Conservation (phyloP, 2,329 filamentous ascomycete species). For the Trichoderma atroviride region DNA sequence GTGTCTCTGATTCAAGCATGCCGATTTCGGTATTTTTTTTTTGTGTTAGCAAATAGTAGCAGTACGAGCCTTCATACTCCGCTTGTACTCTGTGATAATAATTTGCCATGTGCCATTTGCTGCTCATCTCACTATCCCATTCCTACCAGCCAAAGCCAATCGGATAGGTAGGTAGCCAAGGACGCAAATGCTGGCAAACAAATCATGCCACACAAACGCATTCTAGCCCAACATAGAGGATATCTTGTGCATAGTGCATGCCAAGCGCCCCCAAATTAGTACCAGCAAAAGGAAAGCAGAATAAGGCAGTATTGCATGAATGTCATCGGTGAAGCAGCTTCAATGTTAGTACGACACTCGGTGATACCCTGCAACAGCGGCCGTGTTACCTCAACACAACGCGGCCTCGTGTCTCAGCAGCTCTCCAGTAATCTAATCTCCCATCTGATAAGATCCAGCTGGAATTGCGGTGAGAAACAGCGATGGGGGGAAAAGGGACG, state of each 20-base stretch:
- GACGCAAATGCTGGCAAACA: background rate
- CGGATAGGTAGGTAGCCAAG: background rate
- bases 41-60: background rate
- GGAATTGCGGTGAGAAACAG: background rate
- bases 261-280: background rate
- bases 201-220: background rate
- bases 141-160: constrained; percentile 2
- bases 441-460: constrained; percentile 20
- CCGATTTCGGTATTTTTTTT: constrained; percentile 6
- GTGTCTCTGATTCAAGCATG: background rate
- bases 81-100: background rate
- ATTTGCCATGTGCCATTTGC: background rate
- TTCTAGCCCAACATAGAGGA: background rate
- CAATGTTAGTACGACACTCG: background rate
- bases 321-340: background rate
- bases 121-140: constrained; percentile 1
- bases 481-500: too few relatives aligned
- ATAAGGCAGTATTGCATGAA: background rate
- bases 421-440: constrained; percentile 19
- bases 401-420: background rate
- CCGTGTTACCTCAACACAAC: background rate
- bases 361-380: background rate
- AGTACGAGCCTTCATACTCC: background rate
- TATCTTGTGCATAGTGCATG: constrained; percentile 1
- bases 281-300: background rate